A percentile compares a stretch with the other conserved stretches of the same genome.
Conservation (phyloP, 306 rosid species). For the Trichosanthes cucumerina region DNA sequence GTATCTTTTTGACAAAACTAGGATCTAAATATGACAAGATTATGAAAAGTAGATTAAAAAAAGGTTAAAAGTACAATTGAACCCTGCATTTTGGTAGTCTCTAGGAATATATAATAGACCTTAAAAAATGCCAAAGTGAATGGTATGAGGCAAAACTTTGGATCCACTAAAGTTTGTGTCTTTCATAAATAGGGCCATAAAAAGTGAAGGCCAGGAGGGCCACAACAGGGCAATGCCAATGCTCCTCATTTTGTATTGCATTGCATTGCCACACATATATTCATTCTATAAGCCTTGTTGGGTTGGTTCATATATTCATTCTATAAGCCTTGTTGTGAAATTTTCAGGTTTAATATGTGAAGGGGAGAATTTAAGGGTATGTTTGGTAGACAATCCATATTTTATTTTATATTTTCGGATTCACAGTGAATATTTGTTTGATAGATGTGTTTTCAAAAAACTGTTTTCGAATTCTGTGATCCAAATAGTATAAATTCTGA, state of each 20-base stretch:
- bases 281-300: background rate
- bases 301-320: too few relatives aligned
- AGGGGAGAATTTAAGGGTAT: too few relatives aligned
- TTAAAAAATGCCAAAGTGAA: background rate
- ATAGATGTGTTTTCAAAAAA: too few relatives aligned
- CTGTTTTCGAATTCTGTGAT: too few relatives aligned
- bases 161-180: background rate
- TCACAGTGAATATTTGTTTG: too few relatives aligned
- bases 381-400: too few relatives aligned
- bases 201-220: background rate
- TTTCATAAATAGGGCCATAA: background rate
- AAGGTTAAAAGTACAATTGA: background rate
- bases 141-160: background rate
- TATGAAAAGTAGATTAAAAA: background rate
- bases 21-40: background rate
- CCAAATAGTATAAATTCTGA: too few relatives aligned
- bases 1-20: background rate
- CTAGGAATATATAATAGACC: too few relatives aligned
- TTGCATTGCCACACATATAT: background rate
- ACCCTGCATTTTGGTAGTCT: background rate
- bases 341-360: too few relatives aligned
- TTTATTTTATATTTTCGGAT: too few relatives aligned
- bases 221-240: background rate
- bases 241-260: background rate
- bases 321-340: too few relatives aligned